These are phyloP conservation scores for Malassezia japonica DNA, from an alignment of 1,284 basidiomycete species.

Conservation along the genomic window DNA sequence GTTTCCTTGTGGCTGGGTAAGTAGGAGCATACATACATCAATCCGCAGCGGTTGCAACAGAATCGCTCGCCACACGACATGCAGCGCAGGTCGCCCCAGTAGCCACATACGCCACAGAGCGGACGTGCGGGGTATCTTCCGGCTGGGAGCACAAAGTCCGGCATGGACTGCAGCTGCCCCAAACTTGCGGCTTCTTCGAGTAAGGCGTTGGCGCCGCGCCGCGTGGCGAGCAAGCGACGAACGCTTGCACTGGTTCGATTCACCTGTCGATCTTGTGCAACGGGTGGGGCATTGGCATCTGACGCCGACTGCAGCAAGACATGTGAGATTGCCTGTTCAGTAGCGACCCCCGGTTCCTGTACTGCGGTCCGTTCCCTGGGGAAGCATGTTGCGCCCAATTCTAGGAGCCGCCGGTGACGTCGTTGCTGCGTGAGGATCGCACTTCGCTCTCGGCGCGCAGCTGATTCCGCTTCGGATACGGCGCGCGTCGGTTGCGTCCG, in stretches of 20 bases:
- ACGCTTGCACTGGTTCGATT: slow-evolving; percentile 8
- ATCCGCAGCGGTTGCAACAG: slow-evolving; percentile 8
- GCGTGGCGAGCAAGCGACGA: slow-evolving; percentile 12
- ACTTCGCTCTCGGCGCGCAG: slow-evolving; percentile 3
- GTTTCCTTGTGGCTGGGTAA: slow-evolving; percentile 12
- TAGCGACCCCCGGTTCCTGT: background rate
- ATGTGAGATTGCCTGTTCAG: slow-evolving; percentile 6
- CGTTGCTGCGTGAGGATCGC: slow-evolving; percentile 1
- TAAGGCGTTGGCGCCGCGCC: slow-evolving; percentile 17
- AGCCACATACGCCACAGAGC: slow-evolving; percentile 15
- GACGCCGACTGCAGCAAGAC: slow-evolving; percentile 14
- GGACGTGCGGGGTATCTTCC: slow-evolving; percentile 5
- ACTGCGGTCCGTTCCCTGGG: background rate
- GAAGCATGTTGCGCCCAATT: slow-evolving; percentile 13
- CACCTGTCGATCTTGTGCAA: slow-evolving; percentile 1
- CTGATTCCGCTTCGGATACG: slow-evolving; percentile 1
- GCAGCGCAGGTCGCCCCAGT: slow-evolving; percentile 14
- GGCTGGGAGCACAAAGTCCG: slow-evolving; percentile 3
- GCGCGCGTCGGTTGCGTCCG: slow-evolving; percentile 15
- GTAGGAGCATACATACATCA: background rate
- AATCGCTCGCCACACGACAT: slow-evolving; percentile 13
- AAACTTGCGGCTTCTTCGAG: slow-evolving; percentile 9
- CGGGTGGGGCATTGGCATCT: slow-evolving; percentile 13
- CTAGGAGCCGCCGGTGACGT: slow-evolving; percentile 14
- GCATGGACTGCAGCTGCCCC: slow-evolving; percentile 10